phyloP scores from a whole-genome alignment of 2,329 filamentous ascomycete species.

The Podosphaera fusca region DNA sequence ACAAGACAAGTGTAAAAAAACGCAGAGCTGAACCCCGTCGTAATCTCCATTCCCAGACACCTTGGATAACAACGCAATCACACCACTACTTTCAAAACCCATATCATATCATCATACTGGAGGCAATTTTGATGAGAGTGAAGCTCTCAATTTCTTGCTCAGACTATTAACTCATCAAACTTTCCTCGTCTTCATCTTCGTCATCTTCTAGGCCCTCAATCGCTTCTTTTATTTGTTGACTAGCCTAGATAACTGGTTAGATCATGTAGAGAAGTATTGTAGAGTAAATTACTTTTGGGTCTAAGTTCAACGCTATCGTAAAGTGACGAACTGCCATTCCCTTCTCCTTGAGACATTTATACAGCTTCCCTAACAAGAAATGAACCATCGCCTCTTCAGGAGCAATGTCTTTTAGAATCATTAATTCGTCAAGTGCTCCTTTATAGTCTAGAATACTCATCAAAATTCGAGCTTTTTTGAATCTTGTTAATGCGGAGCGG shows the following conservation, averaged over 20 bases:
- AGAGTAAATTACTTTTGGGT: slow-evolving; percentile 56
- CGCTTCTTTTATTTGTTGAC: slow-evolving; percentile 82
- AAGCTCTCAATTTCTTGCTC: too few species aligned
- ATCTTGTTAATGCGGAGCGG: slow-evolving; percentile 58
- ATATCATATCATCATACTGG: slow-evolving; percentile 6
- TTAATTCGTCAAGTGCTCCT: slow-evolving; percentile 57
- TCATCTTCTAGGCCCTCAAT: slow-evolving; percentile 67
- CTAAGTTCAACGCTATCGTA: slow-evolving; percentile 81
- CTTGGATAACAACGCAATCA: background rate
- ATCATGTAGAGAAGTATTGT: slow-evolving; percentile 3
- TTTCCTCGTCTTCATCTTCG: slow-evolving; percentile 23
- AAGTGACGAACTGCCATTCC: slow-evolving; percentile 76
- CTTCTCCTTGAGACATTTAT: slow-evolving; percentile 49
- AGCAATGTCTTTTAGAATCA: slow-evolving; percentile 72
- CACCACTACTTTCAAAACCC: background rate
- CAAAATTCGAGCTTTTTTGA: slow-evolving; percentile 77
- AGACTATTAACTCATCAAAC: slow-evolving; percentile 8
- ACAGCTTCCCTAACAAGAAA: slow-evolving; percentile 73
- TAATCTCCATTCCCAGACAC: background rate
- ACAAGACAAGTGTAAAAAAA: too few species aligned
- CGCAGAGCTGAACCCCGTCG: too few species aligned
- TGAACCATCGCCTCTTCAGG: slow-evolving; percentile 92
- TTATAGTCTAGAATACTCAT: slow-evolving; percentile 51
- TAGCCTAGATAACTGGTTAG: slow-evolving; percentile 34
- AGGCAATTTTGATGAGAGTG: background rate